Conservation (phyloP, 2,329 filamentous ascomycete genomes). For the Ustulina deusta region DNA sequence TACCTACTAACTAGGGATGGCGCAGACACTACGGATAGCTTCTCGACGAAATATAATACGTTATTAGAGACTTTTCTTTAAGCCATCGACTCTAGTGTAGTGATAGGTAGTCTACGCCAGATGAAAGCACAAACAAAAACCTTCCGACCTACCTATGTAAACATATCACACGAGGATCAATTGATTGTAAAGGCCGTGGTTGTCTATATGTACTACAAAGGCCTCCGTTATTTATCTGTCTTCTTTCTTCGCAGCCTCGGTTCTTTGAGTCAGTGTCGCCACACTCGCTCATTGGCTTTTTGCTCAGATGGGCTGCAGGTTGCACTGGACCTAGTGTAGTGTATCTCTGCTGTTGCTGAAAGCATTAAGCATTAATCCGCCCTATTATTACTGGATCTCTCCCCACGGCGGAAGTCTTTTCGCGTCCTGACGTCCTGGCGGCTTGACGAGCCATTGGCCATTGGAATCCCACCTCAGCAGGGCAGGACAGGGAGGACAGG, state of each 20-base stretch:
- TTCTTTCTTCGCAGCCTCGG: constrained; percentile 11
- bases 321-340: constrained; percentile 22
- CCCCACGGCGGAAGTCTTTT: constrained; percentile 25
- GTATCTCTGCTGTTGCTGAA: constrained; percentile 25
- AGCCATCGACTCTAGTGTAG: too few relatives aligned
- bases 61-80: too few relatives aligned
- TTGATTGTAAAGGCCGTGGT: constrained; percentile 24
- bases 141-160: neutral
- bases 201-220: constrained; percentile 2
- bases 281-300: constrained; percentile 15
- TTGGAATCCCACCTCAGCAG: constrained; percentile 11
- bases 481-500: neutral
- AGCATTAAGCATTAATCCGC: constrained; percentile 17
- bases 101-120: too few relatives aligned
- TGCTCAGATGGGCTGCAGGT: constrained; percentile 20
- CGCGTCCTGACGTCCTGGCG: constrained; percentile 17
- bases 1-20: neutral
- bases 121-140: neutral
- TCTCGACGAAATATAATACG: neutral
- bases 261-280: constrained; percentile 27
- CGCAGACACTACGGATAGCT: neutral
- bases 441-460: constrained; percentile 2
- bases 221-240: constrained; percentile 5
- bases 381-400: constrained; percentile 29
- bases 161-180: constrained; percentile 16